Conservation (phyloP, 371 early-diverging fungal species). For the Apophysomyces trapeziformis region DNA sequence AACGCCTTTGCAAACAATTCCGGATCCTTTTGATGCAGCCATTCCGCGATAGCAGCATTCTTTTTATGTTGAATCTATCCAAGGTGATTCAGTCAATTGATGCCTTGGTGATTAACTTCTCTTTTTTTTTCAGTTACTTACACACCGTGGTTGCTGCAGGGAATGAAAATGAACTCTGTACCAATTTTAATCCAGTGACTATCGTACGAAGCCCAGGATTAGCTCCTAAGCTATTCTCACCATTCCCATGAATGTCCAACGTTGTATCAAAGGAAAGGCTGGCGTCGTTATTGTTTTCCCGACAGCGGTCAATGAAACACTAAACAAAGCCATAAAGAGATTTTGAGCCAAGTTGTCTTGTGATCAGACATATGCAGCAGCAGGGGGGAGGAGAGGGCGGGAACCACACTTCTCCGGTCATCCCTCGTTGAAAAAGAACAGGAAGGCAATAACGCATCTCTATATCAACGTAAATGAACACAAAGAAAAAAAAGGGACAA, state of each 20-base stretch:
- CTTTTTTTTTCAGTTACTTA: constrained; percentile 4
- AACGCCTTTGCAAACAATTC: constrained; percentile 19
- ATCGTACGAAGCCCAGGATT: too few species aligned
- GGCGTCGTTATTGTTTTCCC: neutral
- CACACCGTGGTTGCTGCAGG: constrained; percentile 15
- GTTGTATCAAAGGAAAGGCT: neutral
- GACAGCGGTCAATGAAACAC: neutral
- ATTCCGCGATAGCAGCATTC: constrained; percentile 17
- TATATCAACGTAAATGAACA: neutral
- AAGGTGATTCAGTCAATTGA: neutral
- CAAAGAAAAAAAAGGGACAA: neutral
- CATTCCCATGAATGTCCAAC: neutral
- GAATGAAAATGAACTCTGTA: constrained; percentile 13
- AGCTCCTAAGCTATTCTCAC: too few species aligned
- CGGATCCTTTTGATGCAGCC: constrained; percentile 26
- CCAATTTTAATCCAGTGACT: too few species aligned
- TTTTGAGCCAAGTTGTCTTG: too few species aligned
- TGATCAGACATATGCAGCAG: too few species aligned
- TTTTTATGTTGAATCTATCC: constrained; percentile 23
- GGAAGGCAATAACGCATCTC: neutral
- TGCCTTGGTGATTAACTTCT: neutral
- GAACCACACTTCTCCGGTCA: neutral
- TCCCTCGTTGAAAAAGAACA: neutral
- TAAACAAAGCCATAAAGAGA: too few species aligned
- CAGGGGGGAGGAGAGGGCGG: too few species aligned